These are phyloP conservation scores for carrot (Daucus carota) DNA, from an alignment of 129 eudicot species.

Conservation along the genomic window DNA sequence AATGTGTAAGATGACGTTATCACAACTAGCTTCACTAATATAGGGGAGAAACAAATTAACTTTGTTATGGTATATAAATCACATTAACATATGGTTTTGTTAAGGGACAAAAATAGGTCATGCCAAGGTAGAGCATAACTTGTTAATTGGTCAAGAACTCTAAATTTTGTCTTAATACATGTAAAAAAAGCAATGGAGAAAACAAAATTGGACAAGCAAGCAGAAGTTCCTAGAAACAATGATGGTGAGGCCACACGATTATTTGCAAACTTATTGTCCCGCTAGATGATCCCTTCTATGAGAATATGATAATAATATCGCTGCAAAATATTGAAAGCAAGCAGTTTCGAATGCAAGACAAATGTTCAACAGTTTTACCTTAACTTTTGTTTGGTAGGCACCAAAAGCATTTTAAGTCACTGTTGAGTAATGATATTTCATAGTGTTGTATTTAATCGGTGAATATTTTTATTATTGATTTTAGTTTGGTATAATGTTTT, in stretches of 20 bases:
- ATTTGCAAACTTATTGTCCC: too few relatives aligned
- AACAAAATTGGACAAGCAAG: not conserved
- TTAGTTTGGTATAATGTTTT: too few relatives aligned
- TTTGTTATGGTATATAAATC: not conserved
- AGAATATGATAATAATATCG: too few relatives aligned
- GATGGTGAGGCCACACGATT: not conserved
- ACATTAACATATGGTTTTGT: not conserved
- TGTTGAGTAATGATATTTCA: not conserved
- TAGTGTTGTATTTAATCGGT: not conserved
- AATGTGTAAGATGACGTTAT: not conserved
- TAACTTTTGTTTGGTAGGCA: not conserved
- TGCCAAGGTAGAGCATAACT: not conserved
- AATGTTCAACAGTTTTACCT: not conserved
- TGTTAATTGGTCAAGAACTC: not conserved
- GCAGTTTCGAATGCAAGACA: not conserved
- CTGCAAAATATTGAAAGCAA: too few relatives aligned
- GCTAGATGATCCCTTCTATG: too few relatives aligned
- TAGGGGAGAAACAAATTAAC: not conserved
- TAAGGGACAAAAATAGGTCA: not conserved
- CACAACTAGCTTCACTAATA: not conserved
- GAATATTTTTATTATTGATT: too few relatives aligned
- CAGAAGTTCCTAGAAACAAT: not conserved
- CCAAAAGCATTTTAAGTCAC: not conserved
- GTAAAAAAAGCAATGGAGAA: not conserved
- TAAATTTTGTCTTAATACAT: not conserved